A percentile compares a stretch with the other conserved stretches of the same genome.
Evolutionary conservation across 352 stramenopile genomes (phyloP).

Genomic region (Peronosclerospora sorghi): DNA sequence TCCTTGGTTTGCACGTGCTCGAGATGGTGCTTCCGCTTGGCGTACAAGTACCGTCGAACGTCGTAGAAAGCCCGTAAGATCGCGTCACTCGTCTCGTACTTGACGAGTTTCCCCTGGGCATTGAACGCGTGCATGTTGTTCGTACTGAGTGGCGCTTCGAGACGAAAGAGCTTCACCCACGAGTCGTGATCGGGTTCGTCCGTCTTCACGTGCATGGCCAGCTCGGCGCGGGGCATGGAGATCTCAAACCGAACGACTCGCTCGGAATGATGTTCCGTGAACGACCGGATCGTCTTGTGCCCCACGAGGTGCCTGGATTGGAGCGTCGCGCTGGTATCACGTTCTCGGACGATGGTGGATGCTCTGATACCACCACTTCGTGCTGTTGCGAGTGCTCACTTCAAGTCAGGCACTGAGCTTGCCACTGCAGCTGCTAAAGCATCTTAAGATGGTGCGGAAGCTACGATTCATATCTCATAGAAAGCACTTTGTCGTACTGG

Average conservation of each 20-base stretch:
- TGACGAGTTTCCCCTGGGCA: slow-evolving; percentile 80
- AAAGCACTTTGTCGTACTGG: too few species aligned
- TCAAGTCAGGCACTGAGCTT: slow-evolving; percentile 16
- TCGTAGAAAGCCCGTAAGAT: slow-evolving; percentile 92
- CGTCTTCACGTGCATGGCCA: slow-evolving; percentile 65
- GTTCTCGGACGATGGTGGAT: slow-evolving; percentile 96
- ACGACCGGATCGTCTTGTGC: slow-evolving; percentile 80
- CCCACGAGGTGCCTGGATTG: slow-evolving; percentile 79
- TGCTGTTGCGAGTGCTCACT: slow-evolving; percentile 22
- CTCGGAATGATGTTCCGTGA: slow-evolving; percentile 97
- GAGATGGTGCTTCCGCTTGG: slow-evolving; percentile 70
- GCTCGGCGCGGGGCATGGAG: slow-evolving; percentile 56
- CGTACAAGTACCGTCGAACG: slow-evolving; percentile 87
- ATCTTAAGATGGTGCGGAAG: slow-evolving; percentile 82
- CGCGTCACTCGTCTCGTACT: slow-evolving; percentile 83
- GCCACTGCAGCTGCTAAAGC: slow-evolving; percentile 47
- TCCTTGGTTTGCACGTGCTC: slow-evolving; percentile 77
- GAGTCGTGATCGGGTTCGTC: slow-evolving; percentile 23
- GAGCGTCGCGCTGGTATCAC: slow-evolving; percentile 61
- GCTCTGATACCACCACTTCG: slow-evolving; percentile 84
- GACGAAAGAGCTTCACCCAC: slow-evolving; percentile 89
- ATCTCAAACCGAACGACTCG: slow-evolving; percentile 77
- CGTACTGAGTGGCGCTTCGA: slow-evolving; percentile 89
- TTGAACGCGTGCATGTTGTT: slow-evolving; percentile 99
- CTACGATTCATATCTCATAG: slow-evolving; percentile 87